Evolutionary conservation across 192 early-diverging fungal species (phyloP).

Genomic region (Coemansia sp.): DNA sequence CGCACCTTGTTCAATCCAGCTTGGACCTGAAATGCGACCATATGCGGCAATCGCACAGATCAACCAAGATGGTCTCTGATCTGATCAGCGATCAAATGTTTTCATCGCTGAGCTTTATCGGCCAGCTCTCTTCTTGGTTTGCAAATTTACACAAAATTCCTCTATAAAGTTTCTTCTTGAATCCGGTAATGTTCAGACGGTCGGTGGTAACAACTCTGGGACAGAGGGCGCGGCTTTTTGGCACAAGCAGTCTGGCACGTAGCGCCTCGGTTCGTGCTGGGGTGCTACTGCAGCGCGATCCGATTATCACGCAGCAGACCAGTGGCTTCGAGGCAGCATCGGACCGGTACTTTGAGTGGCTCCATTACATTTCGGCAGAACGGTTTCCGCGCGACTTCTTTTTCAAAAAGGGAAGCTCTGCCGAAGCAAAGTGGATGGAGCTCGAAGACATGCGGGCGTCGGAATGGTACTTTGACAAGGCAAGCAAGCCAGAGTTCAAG

Average conservation of each 20-base stretch:
- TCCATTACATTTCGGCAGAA: conserved; percentile 44
- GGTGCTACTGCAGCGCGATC: conserved; percentile 47
- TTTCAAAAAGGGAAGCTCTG: conserved; percentile 49
- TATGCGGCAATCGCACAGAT: too few relatives aligned
- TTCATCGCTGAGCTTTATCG: too few relatives aligned
- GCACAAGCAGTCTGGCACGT: conserved; percentile 9
- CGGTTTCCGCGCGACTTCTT: conserved; percentile 49
- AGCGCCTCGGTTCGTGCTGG: conserved; percentile 22
- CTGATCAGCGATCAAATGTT: too few relatives aligned
- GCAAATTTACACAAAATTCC: too few relatives aligned
- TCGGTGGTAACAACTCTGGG: neutral
- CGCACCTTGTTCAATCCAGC: neutral
- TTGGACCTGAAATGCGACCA: neutral
- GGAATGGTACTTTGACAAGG: conserved; percentile 41
- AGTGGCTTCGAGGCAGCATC: conserved; percentile 30
- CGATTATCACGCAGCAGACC: conserved; percentile 35
- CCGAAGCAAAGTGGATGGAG: conserved; percentile 41
- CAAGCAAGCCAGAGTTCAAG: conserved; percentile 21
- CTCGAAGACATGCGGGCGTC: conserved; percentile 23
- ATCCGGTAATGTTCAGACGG: conserved; percentile 13
- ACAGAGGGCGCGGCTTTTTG: conserved; percentile 20
- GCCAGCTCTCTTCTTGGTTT: too few relatives aligned
- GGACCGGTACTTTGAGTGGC: conserved; percentile 47
- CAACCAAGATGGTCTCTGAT: too few relatives aligned
- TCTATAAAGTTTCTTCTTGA: neutral